Evolutionary conservation across 2,329 filamentous ascomycete genomes (phyloP), one percentile per base, ranked within the genome.

Genomic region (Xylariaceae sp.): DNA sequence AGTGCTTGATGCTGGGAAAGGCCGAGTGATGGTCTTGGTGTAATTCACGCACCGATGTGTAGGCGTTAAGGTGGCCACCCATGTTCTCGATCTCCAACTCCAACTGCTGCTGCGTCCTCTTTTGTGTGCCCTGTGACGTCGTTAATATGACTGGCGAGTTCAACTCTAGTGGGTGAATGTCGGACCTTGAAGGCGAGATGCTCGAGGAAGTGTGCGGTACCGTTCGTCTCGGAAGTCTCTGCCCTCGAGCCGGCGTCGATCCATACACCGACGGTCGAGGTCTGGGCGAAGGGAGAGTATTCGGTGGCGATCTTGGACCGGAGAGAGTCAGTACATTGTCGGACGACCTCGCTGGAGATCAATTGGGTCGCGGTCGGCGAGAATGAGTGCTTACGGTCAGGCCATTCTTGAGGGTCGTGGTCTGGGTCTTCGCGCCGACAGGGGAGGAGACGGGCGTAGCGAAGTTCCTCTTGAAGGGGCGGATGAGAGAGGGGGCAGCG

Each of bases 81-180:
- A 99, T 97, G 80, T 99, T 99, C 83, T 99, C 94, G 71, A 99
- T 97, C 81, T 99, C 94, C 61, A 99, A 87, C 81, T 99, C 94
- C 72, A 99, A 82, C 79, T 99, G 94, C 73, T 95, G 89, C 77
- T 99, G 94, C 61, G 89, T 91, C 75, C 94, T 86, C 80, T 89
- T 96, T 75, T 88, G 82, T 64, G 94, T 99, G 66, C 94, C 94
- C 92, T 92, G 58, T 44, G 19, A 48, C 33, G 38, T 22, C 28
- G 38, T 66, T 45, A 66, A 60, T 51, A 54, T 46, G 47, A 18
- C 16, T 3, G 13, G 39, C 31, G 17, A 18, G 40, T 43, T 33
- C n/a, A n/a, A n/a, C n/a, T 39, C 41, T 51, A 43, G 43, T 39
- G 28, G 36, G 45, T 39, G 31, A 28, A 46, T 22, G 47, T 63